These are phyloP conservation scores for Colletotrichum sublineola DNA, from an alignment of 2,329 filamentous ascomycete genomes.

Conservation along the genomic window DNA sequence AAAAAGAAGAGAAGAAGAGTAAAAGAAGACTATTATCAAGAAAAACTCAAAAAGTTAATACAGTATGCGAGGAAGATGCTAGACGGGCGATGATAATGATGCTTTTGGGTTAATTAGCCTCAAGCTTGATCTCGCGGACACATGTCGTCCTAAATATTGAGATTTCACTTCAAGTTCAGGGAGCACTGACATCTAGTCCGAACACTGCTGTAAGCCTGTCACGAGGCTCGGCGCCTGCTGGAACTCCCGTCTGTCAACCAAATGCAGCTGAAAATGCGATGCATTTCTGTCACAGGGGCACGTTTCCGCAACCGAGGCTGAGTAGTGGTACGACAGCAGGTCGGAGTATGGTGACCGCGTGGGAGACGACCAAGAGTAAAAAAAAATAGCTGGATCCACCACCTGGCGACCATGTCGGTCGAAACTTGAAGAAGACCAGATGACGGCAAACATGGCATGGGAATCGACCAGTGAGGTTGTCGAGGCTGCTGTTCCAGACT, in stretches of 20 bases:
- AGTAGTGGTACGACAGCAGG: constrained; percentile 4
- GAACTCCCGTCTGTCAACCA: constrained; percentile 7
- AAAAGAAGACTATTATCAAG: background rate
- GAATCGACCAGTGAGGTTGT: constrained; percentile 44
- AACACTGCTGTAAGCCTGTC: constrained; percentile 4
- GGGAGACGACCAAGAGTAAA: background rate
- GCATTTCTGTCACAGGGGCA: constrained; percentile 37
- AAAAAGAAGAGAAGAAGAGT: background rate
- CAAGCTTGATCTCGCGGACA: background rate
- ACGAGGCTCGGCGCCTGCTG: constrained; percentile 17
- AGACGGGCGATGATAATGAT: background rate
- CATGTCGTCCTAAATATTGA: constrained; percentile 29
- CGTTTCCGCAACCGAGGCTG: constrained; percentile 35
- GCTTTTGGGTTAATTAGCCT: constrained; percentile 5
- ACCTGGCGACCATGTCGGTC: constrained; percentile 13
- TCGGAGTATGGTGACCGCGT: background rate
- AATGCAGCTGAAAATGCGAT: constrained; percentile 28
- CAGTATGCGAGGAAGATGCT: background rate
- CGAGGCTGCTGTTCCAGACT: constrained; percentile 17
- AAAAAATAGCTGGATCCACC: background rate
- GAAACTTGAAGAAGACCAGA: background rate
- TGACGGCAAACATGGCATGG: constrained; percentile 22
- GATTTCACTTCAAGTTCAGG: background rate
- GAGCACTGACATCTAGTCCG: background rate
- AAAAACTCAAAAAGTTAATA: background rate